phyloP scores from a whole-genome alignment of 192 early-diverging fungal genomes.

The Podila horticola region DNA sequence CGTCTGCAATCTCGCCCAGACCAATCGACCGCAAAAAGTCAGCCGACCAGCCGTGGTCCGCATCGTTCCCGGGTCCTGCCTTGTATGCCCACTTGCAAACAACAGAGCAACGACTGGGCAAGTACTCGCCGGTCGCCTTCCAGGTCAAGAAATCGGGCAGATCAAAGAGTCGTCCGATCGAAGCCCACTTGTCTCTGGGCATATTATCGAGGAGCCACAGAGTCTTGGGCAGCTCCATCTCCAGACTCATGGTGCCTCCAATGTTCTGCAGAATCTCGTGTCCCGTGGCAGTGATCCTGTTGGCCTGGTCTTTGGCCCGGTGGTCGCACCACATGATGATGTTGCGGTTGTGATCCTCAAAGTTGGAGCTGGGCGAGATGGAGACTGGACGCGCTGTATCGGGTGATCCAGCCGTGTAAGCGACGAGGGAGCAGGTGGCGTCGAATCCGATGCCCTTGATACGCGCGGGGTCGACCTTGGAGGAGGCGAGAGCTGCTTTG shows the following conservation, averaged over 20 bases:
- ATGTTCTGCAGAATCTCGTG: slow-evolving; percentile 69
- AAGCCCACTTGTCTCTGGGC: slow-evolving; percentile 55
- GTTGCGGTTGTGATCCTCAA: slow-evolving; percentile 64
- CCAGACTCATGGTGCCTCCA: slow-evolving; percentile 73
- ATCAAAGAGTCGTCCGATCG: slow-evolving; percentile 69
- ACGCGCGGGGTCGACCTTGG: slow-evolving; percentile 28
- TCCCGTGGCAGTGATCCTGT: slow-evolving; percentile 64
- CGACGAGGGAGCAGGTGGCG: slow-evolving; percentile 80
- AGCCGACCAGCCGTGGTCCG: slow-evolving; percentile 62
- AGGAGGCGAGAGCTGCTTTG: slow-evolving; percentile 38
- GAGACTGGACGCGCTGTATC: slow-evolving; percentile 57
- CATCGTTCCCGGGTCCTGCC: slow-evolving; percentile 32
- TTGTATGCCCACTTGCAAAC: slow-evolving; percentile 76
- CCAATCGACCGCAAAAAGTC: slow-evolving; percentile 66
- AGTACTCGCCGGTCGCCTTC: slow-evolving; percentile 64
- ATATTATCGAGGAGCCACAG: slow-evolving; percentile 74
- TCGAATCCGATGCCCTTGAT: slow-evolving; percentile 80
- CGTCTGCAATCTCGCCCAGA: slow-evolving; percentile 59
- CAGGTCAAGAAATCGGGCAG: slow-evolving; percentile 79
- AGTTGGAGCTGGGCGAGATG: slow-evolving; percentile 55
- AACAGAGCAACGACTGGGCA: slow-evolving; percentile 70
- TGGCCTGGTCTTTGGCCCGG: slow-evolving; percentile 69
- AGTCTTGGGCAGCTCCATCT: slow-evolving; percentile 84
- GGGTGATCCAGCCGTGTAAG: slow-evolving; percentile 50
- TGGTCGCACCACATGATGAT: slow-evolving; percentile 81